Evolutionary conservation across 163 green algal genomes (phyloP).

Genomic region (Chlorella variabilis): DNA sequence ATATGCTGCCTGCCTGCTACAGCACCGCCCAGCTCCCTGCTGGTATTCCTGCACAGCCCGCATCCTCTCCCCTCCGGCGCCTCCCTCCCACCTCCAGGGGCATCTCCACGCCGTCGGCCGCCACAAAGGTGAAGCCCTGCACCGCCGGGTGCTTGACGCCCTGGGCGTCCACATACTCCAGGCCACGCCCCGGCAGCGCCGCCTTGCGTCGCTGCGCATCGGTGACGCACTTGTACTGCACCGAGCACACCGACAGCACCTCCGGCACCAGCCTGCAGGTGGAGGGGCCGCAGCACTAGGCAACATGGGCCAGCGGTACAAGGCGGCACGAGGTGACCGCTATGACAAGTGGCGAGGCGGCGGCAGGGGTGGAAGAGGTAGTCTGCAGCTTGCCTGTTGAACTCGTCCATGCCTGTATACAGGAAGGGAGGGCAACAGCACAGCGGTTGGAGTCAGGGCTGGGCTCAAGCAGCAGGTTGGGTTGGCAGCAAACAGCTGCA

Average conservation of each 20-base stretch:
- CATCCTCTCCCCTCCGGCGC: too few relatives aligned
- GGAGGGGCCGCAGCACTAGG: too few relatives aligned
- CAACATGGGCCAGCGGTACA: too few relatives aligned
- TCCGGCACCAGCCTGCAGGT: slow-evolving; percentile 72
- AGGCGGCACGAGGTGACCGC: too few relatives aligned
- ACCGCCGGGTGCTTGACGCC: slow-evolving; percentile 67
- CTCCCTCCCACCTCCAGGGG: slow-evolving; percentile 65
- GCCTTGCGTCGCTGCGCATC: slow-evolving; percentile 89
- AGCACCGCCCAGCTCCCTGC: too few relatives aligned
- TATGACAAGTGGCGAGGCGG: too few relatives aligned
- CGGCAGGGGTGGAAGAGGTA: background rate
- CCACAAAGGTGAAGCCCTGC: slow-evolving; percentile 77
- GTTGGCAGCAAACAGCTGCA: too few relatives aligned
- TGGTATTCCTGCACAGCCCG: too few relatives aligned
- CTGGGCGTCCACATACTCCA: slow-evolving; percentile 76
- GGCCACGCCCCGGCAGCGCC: slow-evolving; percentile 77
- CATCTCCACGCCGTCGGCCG: slow-evolving; percentile 86
- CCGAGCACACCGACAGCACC: slow-evolving; percentile 88
- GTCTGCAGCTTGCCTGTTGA: slow-evolving; percentile 71
- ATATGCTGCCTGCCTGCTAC: too few relatives aligned
- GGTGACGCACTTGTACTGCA: slow-evolving; percentile 92
- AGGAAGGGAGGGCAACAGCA: too few relatives aligned
- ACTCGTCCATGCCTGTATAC: slow-evolving; percentile 93
- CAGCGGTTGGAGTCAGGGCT: too few relatives aligned
- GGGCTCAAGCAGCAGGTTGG: too few relatives aligned